Conservation (phyloP, 108 stramenopile species). For the Seminavis robusta region DNA sequence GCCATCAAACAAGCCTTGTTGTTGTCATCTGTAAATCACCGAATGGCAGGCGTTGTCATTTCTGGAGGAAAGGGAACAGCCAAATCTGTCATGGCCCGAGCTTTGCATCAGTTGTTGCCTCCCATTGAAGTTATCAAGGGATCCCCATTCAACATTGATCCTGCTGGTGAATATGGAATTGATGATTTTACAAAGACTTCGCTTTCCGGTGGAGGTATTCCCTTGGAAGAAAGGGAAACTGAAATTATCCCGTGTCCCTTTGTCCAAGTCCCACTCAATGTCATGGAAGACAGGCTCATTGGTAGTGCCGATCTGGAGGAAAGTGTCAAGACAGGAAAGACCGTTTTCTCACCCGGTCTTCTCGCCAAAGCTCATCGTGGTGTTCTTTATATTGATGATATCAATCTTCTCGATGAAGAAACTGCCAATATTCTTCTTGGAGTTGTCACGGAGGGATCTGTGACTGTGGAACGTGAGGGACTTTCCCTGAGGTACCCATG, state of each 20-base stretch:
- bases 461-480: slow-evolving; percentile 94
- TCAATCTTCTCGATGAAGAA: slow-evolving; percentile 93
- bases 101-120: slow-evolving; percentile 92
- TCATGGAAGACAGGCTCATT: slow-evolving; percentile 95
- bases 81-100: slow-evolving; percentile 94
- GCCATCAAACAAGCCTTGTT: slow-evolving; percentile 93
- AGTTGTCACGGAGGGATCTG: slow-evolving; percentile 87
- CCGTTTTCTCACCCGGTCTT: slow-evolving; percentile 92
- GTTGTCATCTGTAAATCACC: slow-evolving; percentile 83
- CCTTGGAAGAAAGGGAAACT: slow-evolving; percentile 84
- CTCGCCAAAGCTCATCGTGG: slow-evolving; percentile 95
- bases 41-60: slow-evolving; percentile 96
- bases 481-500: slow-evolving; percentile 89
- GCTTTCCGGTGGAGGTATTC: slow-evolving; percentile 72
- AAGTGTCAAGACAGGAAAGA: slow-evolving; percentile 85
- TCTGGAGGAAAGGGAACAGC: slow-evolving; percentile 94
- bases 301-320: slow-evolving; percentile 94
- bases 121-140: slow-evolving; percentile 90
- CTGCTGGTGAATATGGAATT: slow-evolving; percentile 73
- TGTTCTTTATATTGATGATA: slow-evolving; percentile 94
- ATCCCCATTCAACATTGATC: slow-evolving; percentile 92
- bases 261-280: slow-evolving; percentile 94
- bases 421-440: slow-evolving; percentile 90
- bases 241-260: slow-evolving; percentile 89
- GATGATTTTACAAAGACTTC: slow-evolving; percentile 81